These are phyloP conservation scores for Nicotiana otophora DNA, from an alignment of 257 asterid species.

Conservation along the genomic window DNA sequence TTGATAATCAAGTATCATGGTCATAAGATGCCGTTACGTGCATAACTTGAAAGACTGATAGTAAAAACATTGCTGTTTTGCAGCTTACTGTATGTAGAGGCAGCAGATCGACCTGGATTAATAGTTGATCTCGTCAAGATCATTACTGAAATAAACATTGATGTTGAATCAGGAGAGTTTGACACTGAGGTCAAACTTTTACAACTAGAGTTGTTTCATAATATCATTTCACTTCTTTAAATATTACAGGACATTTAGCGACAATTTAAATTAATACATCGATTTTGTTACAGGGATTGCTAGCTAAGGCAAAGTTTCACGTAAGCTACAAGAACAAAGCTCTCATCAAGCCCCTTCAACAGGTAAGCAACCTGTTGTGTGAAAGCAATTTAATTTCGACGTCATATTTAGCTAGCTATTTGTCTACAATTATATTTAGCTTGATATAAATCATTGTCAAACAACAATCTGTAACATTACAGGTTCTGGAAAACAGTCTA, in stretches of 20 bases:
- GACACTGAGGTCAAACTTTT: constrained; percentile 69
- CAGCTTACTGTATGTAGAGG: constrained; percentile 83
- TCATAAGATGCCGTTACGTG: neutral
- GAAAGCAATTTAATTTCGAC: neutral
- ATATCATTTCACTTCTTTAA: neutral
- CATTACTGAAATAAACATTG: constrained; percentile 69
- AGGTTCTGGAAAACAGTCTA: constrained; percentile 87
- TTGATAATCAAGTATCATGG: neutral
- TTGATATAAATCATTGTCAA: neutral
- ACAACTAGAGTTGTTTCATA: neutral
- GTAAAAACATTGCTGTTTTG: constrained; percentile 15
- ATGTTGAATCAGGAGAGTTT: constrained; percentile 86
- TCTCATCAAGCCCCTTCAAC: constrained; percentile 84
- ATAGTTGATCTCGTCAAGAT: constrained; percentile 92
- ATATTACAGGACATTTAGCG: neutral
- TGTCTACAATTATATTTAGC: neutral
- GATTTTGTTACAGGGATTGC: constrained; percentile 51
- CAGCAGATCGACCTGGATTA: constrained; percentile 91
- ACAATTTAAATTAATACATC: neutral
- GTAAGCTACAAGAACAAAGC: constrained; percentile 87
- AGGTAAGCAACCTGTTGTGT: constrained; percentile 35
- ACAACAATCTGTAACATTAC: constrained; percentile 17
- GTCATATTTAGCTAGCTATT: neutral
- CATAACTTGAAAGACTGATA: neutral
- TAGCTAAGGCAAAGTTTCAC: constrained; percentile 95